Percentiles rank a stretch among this genome's conserved stretches.
phyloP scores from a whole-genome alignment of 306 rosid genomes.

The Castanospermum australe region DNA sequence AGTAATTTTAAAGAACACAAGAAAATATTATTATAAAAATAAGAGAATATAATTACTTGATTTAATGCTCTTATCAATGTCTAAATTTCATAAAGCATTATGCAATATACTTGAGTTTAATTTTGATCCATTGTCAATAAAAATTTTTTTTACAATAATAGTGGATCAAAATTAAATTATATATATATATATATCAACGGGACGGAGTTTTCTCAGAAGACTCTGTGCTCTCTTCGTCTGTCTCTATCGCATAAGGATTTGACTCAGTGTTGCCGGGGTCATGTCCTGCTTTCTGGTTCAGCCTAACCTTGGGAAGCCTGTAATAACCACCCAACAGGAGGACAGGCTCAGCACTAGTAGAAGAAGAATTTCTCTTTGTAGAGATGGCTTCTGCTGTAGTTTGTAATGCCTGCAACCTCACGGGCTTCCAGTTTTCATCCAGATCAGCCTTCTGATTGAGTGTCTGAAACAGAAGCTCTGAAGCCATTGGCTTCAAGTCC shows the following conservation, averaged over 20 bases:
- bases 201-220: not conserved
- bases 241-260: not conserved
- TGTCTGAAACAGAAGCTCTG: not conserved
- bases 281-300: not conserved
- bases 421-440: not conserved
- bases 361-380: not conserved
- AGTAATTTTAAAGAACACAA: too few species aligned
- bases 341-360: not conserved
- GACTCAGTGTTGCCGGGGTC: not conserved
- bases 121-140: too few species aligned
- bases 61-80: too few species aligned
- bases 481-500: not conserved
- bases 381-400: not conserved
- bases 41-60: too few species aligned
- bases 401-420: not conserved
- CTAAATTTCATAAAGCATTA: too few species aligned
- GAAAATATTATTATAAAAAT: too few species aligned
- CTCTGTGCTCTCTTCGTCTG: not conserved
- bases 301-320: not conserved
- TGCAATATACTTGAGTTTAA: too few species aligned
- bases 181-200: too few species aligned
- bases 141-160: too few species aligned
- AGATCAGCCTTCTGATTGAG: not conserved
- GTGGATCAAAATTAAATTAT: too few species aligned
- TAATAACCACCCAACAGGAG: not conserved